These are phyloP conservation scores for Dipteronia sinensis DNA, from an alignment of 345 rosid genomes.

Conservation along the genomic window DNA sequence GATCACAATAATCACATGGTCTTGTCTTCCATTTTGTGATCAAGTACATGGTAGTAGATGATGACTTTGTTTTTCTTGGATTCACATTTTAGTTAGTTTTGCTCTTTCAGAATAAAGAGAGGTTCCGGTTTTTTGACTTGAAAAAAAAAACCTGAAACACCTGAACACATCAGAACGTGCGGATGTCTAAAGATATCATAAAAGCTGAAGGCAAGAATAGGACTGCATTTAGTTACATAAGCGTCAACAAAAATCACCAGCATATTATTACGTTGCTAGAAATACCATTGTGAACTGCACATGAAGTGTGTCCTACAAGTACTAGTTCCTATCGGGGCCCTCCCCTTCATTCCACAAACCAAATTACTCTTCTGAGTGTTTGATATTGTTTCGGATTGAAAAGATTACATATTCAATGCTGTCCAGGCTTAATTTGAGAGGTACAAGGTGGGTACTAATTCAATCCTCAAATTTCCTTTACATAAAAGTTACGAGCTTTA, in stretches of 20 bases:
- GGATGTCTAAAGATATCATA: background rate
- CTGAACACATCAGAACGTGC: background rate
- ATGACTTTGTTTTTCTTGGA: background rate
- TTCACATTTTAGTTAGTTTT: background rate
- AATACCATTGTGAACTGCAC: slow-evolving; percentile 8
- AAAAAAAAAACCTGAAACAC: background rate
- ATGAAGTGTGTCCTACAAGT: slow-evolving; percentile 17
- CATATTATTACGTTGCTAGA: background rate
- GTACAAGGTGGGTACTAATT: background rate
- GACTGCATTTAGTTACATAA: background rate
- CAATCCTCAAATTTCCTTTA: background rate
- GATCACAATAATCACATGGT: slow-evolving; percentile 35
- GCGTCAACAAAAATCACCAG: background rate
- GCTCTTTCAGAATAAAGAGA: background rate
- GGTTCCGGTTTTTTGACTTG: background rate
- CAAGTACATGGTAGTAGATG: slow-evolving; percentile 7
- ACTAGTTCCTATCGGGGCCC: background rate
- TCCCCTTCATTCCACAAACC: background rate
- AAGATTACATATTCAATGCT: background rate
- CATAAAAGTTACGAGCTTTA: background rate
- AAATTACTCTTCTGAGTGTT: background rate
- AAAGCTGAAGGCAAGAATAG: background rate
- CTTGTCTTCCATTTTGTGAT: slow-evolving; percentile 22
- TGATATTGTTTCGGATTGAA: background rate
- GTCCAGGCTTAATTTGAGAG: slow-evolving; percentile 4